Percentiles rank a stretch among this genome's conserved stretches.
These are phyloP conservation scores for Rhododendron ovatum DNA, from an alignment of 148 eudicot genomes.

Conservation along the genomic window DNA sequence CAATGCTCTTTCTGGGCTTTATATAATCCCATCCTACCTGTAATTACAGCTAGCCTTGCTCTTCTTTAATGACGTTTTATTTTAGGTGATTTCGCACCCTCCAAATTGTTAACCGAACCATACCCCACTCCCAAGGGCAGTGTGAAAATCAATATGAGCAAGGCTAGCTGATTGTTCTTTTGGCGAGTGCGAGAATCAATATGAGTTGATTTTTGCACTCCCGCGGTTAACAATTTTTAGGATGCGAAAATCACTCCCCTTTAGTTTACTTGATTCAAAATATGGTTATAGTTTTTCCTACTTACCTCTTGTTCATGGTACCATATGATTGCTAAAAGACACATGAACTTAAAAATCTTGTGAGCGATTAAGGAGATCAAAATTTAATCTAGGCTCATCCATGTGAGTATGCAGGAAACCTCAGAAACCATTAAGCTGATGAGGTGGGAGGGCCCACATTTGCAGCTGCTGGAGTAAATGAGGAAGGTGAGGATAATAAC, in stretches of 20 bases:
- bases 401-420: neutral
- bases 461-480: neutral
- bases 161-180: no score
- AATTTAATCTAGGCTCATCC: neutral
- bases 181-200: no score
- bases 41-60: neutral
- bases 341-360: neutral
- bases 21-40: neutral
- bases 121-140: no score
- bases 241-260: no score
- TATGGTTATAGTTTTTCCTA: neutral
- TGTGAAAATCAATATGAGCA: no score
- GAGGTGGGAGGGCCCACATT: neutral
- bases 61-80: neutral
- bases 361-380: neutral
- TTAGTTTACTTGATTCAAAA: no score
- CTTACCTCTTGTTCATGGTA: neutral
- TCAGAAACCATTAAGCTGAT: no score
- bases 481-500: constrained; percentile 10
- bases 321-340: neutral
- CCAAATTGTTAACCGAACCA: no score
- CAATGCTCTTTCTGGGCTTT: neutral
- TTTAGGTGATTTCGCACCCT: no score
- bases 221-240: no score
- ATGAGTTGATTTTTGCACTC: no score